phyloP scores from a whole-genome alignment of 169 alveolate species.

The Babesia gibsoni region DNA sequence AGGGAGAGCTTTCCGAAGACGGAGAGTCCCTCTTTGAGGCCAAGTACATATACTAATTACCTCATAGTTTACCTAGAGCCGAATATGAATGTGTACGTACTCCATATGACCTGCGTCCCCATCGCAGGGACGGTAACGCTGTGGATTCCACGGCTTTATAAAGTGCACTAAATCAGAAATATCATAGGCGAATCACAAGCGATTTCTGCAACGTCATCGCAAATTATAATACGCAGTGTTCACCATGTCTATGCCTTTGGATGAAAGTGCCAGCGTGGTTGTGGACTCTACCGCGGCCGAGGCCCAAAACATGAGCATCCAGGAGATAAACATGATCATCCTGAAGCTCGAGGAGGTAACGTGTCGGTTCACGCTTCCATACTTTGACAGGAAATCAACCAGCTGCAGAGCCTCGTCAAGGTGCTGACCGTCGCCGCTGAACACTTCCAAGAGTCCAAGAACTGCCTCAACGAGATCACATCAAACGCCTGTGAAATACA shows the following conservation, averaged over 20 bases:
- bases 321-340: constrained; percentile 55
- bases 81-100: too few relatives aligned
- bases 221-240: too few relatives aligned
- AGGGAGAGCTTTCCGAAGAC: constrained; percentile 72
- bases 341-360: constrained; percentile 62
- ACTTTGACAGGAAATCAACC: constrained; percentile 48
- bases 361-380: background rate
- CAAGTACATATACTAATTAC: constrained; percentile 43
- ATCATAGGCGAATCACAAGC: too few relatives aligned
- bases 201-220: too few relatives aligned
- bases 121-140: too few relatives aligned
- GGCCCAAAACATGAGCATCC: constrained; percentile 43
- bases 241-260: constrained; percentile 26
- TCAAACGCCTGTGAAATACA: constrained; percentile 14
- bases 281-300: background rate
- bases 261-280: constrained; percentile 12
- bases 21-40: constrained; percentile 49
- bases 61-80: too few relatives aligned
- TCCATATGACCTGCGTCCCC: too few relatives aligned
- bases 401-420: constrained; percentile 48
- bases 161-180: too few relatives aligned
- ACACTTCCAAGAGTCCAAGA: constrained; percentile 57
- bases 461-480: constrained; percentile 33
- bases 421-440: constrained; percentile 57
- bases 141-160: too few relatives aligned